Conservation (phyloP, 1,139 yeast genomes). For the Zygoascus sp. region DNA sequence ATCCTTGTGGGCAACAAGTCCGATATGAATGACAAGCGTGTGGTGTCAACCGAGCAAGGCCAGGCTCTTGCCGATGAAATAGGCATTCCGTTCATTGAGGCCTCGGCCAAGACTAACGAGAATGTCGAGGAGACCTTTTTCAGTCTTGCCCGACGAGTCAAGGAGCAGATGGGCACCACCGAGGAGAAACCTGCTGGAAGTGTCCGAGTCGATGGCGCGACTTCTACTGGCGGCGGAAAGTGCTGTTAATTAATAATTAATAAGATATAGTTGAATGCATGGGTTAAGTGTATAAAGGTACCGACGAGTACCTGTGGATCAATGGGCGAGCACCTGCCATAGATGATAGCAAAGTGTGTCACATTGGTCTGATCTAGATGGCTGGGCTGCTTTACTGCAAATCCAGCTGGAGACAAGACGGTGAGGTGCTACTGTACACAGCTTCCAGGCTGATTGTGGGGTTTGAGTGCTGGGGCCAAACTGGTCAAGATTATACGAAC, state of each 20-base stretch:
- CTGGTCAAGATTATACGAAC: too few species aligned
- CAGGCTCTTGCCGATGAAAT: conserved; percentile 81
- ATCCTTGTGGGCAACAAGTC: conserved; percentile 93
- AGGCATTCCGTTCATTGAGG: conserved; percentile 88
- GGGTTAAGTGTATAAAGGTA: not conserved
- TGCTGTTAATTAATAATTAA: conserved; percentile 23
- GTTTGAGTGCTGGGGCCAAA: too few species aligned
- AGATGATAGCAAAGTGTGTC: too few species aligned
- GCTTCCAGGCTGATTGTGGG: too few species aligned
- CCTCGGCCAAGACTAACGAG: conserved; percentile 89
- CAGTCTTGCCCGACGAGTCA: conserved; percentile 82
- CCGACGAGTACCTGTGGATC: not conserved
- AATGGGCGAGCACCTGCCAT: too few species aligned
- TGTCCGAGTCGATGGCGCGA: conserved; percentile 8
- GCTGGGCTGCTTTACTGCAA: too few species aligned
- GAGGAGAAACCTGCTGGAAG: not conserved
- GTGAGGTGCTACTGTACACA: too few species aligned
- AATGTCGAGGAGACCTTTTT: conserved; percentile 91
- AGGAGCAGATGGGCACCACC: conserved; percentile 53
- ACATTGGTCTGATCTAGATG: too few species aligned
- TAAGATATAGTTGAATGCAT: conserved; percentile 3
- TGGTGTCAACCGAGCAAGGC: conserved; percentile 84
- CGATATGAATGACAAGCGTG: conserved; percentile 70
- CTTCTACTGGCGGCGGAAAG: conserved; percentile 11
- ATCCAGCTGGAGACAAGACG: too few species aligned